Evolutionary conservation across 257 asterid species (phyloP).

Genomic region (Datura wrightii): DNA sequence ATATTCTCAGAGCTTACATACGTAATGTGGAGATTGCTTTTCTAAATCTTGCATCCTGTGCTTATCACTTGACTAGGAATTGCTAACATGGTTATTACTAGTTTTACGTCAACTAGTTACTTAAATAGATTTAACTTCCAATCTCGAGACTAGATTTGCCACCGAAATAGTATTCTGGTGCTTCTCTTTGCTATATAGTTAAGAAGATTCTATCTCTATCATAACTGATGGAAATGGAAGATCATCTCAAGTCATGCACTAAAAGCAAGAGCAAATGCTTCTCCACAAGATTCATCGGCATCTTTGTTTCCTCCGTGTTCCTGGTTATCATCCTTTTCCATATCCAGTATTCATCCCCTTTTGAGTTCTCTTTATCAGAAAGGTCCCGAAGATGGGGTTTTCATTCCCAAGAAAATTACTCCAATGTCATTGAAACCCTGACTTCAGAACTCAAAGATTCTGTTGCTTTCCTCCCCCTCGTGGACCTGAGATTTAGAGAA

Average conservation of each 20-base stretch:
- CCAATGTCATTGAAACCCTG: background rate
- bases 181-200: background rate
- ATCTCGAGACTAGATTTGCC: conserved; percentile 32
- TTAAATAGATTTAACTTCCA: background rate
- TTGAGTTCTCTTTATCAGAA: conserved; percentile 20
- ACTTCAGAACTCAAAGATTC: conserved; percentile 33
- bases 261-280: conserved; percentile 33
- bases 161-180: background rate
- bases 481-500: conserved; percentile 41
- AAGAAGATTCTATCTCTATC: background rate
- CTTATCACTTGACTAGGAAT: background rate
- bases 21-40: background rate
- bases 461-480: conserved; percentile 44
- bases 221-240: conserved; percentile 31
- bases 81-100: background rate
- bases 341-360: conserved; percentile 28
- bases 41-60: background rate
- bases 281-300: conserved; percentile 23
- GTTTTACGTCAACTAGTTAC: background rate
- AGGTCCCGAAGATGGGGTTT: conserved; percentile 26
- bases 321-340: conserved; percentile 27
- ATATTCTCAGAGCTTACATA: background rate
- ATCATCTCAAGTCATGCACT: background rate
- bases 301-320: conserved; percentile 16
- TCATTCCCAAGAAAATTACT: background rate